Evolutionary conservation across 2,329 filamentous ascomycete genomes (phyloP).

Genomic region (Alternaria metachromatica): DNA sequence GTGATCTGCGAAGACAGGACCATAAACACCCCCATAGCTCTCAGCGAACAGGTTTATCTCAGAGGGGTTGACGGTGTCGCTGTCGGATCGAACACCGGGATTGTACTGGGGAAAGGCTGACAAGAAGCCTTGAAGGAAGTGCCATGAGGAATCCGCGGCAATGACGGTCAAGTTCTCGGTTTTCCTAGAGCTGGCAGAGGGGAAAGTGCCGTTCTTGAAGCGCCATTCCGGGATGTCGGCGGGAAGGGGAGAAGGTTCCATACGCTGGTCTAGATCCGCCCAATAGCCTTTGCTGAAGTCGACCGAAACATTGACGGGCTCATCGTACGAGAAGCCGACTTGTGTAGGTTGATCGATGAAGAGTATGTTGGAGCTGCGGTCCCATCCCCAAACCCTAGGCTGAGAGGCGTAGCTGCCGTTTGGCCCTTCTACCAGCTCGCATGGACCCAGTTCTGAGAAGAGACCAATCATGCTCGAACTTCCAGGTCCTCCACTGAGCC

Average conservation of each 20-base stretch:
- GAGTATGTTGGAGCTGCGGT: conserved; percentile 64
- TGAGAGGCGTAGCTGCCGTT: conserved; percentile 61
- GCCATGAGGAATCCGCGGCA: conserved; percentile 68
- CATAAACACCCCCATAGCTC: conserved; percentile 75
- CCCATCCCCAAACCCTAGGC: conserved; percentile 70
- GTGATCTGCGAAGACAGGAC: conserved; percentile 65
- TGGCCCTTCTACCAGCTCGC: conserved; percentile 51
- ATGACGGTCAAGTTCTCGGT: conserved; percentile 64
- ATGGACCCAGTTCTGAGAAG: conserved; percentile 65
- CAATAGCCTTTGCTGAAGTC: conserved; percentile 18
- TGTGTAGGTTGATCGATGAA: conserved; percentile 72
- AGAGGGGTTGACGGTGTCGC: conserved; percentile 50
- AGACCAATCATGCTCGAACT: conserved; percentile 69
- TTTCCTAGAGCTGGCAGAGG: conserved; percentile 57
- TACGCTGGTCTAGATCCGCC: background rate
- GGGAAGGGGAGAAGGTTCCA: conserved; percentile 39
- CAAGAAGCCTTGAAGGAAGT: conserved; percentile 69
- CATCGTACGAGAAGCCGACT: conserved; percentile 73
- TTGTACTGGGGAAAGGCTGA: conserved; percentile 65
- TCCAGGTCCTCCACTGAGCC: conserved; percentile 71
- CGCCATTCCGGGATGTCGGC: conserved; percentile 48
- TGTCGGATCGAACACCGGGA: conserved; percentile 53
- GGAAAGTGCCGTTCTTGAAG: conserved; percentile 69
- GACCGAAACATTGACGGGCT: conserved; percentile 59
- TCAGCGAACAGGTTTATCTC: conserved; percentile 72